Evolutionary conservation across 2,329 filamentous ascomycete species (phyloP), one percentile per base, ranked within the genome.

Genomic region (Arthrobotrys megalospora): DNA sequence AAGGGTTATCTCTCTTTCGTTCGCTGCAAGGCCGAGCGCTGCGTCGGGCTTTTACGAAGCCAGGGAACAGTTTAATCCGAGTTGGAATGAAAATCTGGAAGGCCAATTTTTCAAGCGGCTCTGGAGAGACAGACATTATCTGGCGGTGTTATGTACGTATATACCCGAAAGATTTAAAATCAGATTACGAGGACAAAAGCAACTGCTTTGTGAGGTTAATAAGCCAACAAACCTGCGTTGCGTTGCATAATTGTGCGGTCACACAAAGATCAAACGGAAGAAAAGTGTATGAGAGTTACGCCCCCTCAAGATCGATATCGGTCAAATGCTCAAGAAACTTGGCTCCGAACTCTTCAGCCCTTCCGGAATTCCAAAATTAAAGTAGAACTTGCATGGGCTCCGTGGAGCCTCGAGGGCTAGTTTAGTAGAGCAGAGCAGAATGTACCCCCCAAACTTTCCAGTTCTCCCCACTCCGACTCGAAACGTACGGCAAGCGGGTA

Each of bases 401-500:
- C 36, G 55, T 60, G 55, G 55, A 60, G 36, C 55, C 55, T 60
- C 32, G 24, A 34, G 50, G n/a, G n/a, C n/a, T n/a, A 36, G 1
- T 1, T 19, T 36, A 36, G 50, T 48, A 4, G 11, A 41, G 28
- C 14, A 55, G 16, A 24, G 24, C 2, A 14, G 21, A 6, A 10
- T 43, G 55, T 41, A 43, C 55, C 34, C 55, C 55, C 55, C n/a
- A n/a, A 60, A 60, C 1, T 7, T 21, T 38, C n/a, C 12, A 58
- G 19, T 41, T 8, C 52, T 58, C 52, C 34, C 55, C 55, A 60
- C 55, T 60, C 36, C 19, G 10, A 28, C 55, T 28, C 2, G 36
- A 60, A 43, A 41, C 36, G 8, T 43, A 60, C 66, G 41, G n/a
- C 52, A 34, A 28, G 50, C 67, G 67, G 67, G 53, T 69, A 71